These are phyloP conservation scores for Termitomyces sp. DNA, from an alignment of 768 basidiomycete genomes.

Conservation along the genomic window DNA sequence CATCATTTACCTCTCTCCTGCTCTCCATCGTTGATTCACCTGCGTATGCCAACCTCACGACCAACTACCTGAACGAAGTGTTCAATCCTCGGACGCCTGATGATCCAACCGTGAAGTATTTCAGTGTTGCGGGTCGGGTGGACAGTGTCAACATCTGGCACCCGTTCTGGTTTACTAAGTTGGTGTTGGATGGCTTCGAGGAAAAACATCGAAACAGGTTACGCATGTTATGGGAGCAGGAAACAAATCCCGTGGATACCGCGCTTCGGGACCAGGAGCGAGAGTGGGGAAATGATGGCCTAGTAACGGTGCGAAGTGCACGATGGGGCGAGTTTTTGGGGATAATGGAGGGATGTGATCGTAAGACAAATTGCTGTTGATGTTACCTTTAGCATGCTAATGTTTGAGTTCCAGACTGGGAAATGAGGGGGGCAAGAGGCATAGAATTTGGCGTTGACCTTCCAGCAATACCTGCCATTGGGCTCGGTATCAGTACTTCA, in stretches of 20 bases:
- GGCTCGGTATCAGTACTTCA: constrained; percentile 29
- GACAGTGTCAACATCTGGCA: constrained; percentile 75
- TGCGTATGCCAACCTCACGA: constrained; percentile 92
- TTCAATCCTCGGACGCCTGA: constrained; percentile 87
- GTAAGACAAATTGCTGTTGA: constrained; percentile 28
- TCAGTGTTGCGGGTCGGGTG: constrained; percentile 83
- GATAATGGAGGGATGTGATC: constrained; percentile 85
- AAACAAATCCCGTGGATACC: constrained; percentile 12
- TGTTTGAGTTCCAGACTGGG: constrained; percentile 62
- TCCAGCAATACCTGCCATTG: constrained; percentile 46
- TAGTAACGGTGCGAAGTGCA: constrained; percentile 90
- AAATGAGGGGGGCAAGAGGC: constrained; percentile 86
- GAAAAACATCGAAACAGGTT: constrained; percentile 50
- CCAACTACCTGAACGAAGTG: constrained; percentile 69
- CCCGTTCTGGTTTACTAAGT: constrained; percentile 95
- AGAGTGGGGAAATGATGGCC: constrained; percentile 85
- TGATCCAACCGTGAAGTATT: constrained; percentile 84
- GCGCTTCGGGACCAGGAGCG: constrained; percentile 51
- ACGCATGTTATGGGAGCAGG: constrained; percentile 35
- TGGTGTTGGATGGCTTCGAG: constrained; percentile 87
- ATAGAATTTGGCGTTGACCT: constrained; percentile 64
- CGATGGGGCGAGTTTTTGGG: constrained; percentile 97
- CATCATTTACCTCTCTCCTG: constrained; percentile 83
- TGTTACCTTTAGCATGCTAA: neutral
- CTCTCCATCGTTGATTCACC: constrained; percentile 92